phyloP scores from a whole-genome alignment of 257 asterid species.

The Petunia axillaris region DNA sequence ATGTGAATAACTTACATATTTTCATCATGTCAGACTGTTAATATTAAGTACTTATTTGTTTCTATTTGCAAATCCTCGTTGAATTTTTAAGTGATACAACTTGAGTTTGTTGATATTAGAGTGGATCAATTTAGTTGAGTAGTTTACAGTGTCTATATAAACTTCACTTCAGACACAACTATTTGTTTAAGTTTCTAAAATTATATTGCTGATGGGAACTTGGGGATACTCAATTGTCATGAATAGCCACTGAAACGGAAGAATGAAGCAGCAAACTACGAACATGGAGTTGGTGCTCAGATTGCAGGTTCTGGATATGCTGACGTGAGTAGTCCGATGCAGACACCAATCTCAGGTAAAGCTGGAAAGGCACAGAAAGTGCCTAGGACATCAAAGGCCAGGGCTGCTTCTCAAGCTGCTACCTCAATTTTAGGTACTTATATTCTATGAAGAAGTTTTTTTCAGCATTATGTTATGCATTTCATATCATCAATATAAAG shows the following conservation, averaged over 20 bases:
- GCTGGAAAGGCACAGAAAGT: conserved; percentile 69
- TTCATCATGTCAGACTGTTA: not conserved
- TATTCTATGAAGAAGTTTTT: conserved; percentile 25
- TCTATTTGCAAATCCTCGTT: not conserved
- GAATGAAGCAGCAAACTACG: conserved; percentile 45
- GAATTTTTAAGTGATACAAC: not conserved
- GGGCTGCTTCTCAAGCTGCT: conserved; percentile 56
- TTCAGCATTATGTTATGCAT: conserved; percentile 4
- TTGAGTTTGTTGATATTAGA: not conserved
- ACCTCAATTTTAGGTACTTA: conserved; percentile 62
- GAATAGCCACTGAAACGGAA: conserved; percentile 70
- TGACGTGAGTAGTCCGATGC: conserved; percentile 40
- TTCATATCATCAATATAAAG: not conserved
- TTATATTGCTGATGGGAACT: conserved; percentile 21
- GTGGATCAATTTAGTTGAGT: conserved; percentile 8
- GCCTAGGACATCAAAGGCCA: conserved; percentile 77
- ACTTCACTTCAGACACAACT: conserved; percentile 13
- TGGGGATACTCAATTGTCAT: conserved; percentile 28
- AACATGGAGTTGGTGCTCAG: conserved; percentile 52
- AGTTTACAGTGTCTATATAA: conserved; percentile 12
- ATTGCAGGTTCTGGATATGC: conserved; percentile 46
- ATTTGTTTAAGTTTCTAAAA: not conserved
- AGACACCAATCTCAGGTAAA: conserved; percentile 76
- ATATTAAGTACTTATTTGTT: not conserved
- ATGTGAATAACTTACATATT: too few species aligned